Evolutionary conservation across 345 rosid species (phyloP).

Genomic region (Salix exigua): DNA sequence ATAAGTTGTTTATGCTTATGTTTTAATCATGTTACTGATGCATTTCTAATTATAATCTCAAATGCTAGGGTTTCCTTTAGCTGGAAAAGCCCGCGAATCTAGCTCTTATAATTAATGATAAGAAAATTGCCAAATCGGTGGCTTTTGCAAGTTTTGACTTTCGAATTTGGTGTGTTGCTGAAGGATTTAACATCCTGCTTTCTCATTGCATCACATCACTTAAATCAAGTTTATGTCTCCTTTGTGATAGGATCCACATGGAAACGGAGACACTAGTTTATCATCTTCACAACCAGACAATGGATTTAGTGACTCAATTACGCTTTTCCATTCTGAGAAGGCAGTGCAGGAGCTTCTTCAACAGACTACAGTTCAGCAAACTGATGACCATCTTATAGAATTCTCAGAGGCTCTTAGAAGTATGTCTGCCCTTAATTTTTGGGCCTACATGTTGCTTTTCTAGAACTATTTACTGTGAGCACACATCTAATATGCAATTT

Average conservation of each 20-base stretch:
- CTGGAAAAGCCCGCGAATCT: background rate
- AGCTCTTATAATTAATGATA: background rate
- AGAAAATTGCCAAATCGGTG: background rate
- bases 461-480: background rate
- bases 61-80: background rate
- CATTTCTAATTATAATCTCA: background rate
- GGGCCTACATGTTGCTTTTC: slow-evolving; percentile 7
- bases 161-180: background rate
- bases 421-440: slow-evolving; percentile 31
- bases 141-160: background rate
- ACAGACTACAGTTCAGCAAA: slow-evolving; percentile 68
- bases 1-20: background rate
- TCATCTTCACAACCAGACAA: slow-evolving; percentile 45
- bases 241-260: slow-evolving; percentile 40
- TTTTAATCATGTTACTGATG: background rate
- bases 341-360: slow-evolving; percentile 84
- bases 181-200: background rate
- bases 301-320: slow-evolving; percentile 41
- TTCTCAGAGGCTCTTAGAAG: slow-evolving; percentile 95
- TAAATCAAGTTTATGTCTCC: slow-evolving; percentile 1
- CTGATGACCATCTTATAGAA: slow-evolving; percentile 87
- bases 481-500: slow-evolving; percentile 5
- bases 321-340: slow-evolving; percentile 70
- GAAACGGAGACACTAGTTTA: slow-evolving; percentile 46
- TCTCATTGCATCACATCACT: background rate